Conservation (phyloP, 495 filamentous ascomycete species). For the Pyronema domesticum region DNA sequence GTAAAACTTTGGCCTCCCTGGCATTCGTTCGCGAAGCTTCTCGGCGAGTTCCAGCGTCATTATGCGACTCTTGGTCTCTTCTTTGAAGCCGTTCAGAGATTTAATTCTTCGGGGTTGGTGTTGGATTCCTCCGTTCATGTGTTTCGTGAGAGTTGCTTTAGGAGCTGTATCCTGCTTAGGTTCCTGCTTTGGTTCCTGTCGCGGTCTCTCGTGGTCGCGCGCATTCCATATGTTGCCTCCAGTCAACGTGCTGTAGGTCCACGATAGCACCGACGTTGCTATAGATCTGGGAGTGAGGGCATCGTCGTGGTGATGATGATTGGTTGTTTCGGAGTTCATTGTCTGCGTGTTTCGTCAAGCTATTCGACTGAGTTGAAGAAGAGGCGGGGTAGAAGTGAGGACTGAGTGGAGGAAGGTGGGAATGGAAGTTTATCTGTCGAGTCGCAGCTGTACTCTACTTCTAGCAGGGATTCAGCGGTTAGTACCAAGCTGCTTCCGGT, state of each 20-base stretch:
- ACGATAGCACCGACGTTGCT: conserved; percentile 11
- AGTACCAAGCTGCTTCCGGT: no score
- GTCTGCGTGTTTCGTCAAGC: no score
- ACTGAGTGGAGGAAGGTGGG: no score
- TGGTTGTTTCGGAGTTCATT: no score
- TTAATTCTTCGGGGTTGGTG: no score
- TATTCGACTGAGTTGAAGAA: no score
- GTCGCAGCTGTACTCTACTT: no score
- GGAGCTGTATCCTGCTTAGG: conserved; percentile 12
- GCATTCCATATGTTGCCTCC: neutral
- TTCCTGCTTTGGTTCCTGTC: conserved; percentile 2
- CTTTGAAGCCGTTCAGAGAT: no score
- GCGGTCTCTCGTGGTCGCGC: neutral
- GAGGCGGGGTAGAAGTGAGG: no score
- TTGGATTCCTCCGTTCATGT: neutral
- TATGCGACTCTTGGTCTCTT: conserved; percentile 27
- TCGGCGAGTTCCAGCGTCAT: conserved; percentile 63
- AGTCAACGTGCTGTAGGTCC: conserved; percentile 8
- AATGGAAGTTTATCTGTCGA: no score
- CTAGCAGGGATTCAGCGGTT: no score
- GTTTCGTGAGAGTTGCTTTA: conserved; percentile 15
- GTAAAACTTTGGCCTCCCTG: conserved; percentile 63
- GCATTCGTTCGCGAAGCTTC: conserved; percentile 81
- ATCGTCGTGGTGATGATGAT: neutral
- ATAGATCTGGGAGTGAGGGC: neutral